Conservation (phyloP, 108 stramenopile genomes). For the Fragilariopsis cylindrus region DNA sequence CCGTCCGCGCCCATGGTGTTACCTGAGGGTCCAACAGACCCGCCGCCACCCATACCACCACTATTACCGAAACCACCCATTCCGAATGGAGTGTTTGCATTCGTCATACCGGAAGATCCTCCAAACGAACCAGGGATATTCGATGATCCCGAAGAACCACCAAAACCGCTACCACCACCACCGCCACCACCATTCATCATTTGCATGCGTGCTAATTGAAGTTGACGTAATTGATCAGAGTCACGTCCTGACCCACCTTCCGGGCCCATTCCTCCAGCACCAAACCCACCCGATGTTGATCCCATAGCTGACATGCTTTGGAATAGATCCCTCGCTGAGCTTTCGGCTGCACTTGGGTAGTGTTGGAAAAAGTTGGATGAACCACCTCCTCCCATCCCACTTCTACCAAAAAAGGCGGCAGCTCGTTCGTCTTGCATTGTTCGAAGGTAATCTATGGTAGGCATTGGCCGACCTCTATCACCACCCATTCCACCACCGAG, state of each 20-base stretch:
- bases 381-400: background rate
- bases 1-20: background rate
- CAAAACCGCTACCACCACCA: background rate
- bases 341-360: conserved; percentile 10
- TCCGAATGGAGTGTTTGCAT: background rate
- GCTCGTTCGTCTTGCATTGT: conserved; percentile 25
- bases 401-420: background rate
- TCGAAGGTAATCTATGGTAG: conserved; percentile 24
- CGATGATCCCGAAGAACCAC: too few relatives aligned
- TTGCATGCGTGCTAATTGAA: background rate
- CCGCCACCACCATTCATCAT: background rate
- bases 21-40: too few relatives aligned
- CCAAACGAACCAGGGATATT: too few relatives aligned
- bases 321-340: conserved; percentile 6
- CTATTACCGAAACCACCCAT: background rate
- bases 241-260: conserved; percentile 4
- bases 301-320: background rate
- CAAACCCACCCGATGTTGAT: background rate
- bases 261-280: background rate
- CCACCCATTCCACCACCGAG: background rate
- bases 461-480: conserved; percentile 6
- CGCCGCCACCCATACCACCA: background rate
- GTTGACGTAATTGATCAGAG: background rate
- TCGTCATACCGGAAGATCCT: too few relatives aligned
- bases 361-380: background rate